Evolutionary conservation across 2,329 filamentous ascomycete species (phyloP).

Genomic region (Stenocarpella maydis): DNA sequence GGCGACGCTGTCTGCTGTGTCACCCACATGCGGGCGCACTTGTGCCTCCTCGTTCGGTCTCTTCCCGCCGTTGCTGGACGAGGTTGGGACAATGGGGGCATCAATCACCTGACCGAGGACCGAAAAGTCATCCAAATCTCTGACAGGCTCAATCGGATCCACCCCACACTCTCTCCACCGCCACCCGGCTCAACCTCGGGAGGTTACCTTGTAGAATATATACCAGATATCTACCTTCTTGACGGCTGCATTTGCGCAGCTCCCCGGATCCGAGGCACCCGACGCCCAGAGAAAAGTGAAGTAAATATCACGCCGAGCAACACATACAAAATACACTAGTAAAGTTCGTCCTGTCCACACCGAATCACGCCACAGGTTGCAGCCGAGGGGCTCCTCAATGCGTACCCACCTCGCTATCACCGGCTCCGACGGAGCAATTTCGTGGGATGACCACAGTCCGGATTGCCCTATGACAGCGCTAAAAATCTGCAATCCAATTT

Average conservation of each 20-base stretch:
- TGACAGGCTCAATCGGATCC: slow-evolving; percentile 18
- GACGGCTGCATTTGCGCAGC: slow-evolving; percentile 5
- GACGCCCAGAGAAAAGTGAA: too few relatives aligned
- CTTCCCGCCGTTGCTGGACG: background rate
- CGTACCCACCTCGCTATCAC: slow-evolving; percentile 9
- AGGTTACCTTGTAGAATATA: background rate
- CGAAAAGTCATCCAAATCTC: slow-evolving; percentile 14
- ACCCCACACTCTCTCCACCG: slow-evolving; percentile 15
- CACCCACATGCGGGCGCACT: background rate
- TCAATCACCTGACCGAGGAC: slow-evolving; percentile 1
- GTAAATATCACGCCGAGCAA: too few relatives aligned
- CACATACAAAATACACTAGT: slow-evolving; percentile 3
- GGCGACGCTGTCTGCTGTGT: background rate
- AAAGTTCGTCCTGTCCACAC: background rate
- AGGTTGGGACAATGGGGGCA: background rate
- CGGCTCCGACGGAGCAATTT: slow-evolving; percentile 3
- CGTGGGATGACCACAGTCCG: background rate
- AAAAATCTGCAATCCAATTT: background rate
- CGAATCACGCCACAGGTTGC: slow-evolving; percentile 9
- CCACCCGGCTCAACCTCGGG: background rate
- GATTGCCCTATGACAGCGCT: slow-evolving; percentile 8
- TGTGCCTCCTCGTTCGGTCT: background rate
- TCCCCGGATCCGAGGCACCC: slow-evolving; percentile 20
- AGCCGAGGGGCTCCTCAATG: slow-evolving; percentile 2
- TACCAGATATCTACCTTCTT: too few relatives aligned